Conservation (phyloP, 2,329 filamentous ascomycete genomes). For the Capronia americana region DNA sequence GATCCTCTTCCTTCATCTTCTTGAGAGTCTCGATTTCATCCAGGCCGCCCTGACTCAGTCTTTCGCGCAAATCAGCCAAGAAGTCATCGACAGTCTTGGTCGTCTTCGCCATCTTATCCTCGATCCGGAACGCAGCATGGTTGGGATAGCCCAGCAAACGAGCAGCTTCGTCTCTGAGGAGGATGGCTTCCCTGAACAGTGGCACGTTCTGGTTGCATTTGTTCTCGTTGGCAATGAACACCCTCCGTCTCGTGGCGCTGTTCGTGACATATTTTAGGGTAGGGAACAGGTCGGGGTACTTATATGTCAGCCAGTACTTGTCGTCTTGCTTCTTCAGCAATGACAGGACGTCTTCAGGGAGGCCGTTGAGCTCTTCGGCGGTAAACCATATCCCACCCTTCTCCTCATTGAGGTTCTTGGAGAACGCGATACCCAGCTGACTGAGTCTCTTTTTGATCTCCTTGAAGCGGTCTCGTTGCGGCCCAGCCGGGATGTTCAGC, state of each 20-base stretch:
- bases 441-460: conserved; percentile 59
- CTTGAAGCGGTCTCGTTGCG: conserved; percentile 58
- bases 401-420: conserved; percentile 60
- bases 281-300: conserved; percentile 58
- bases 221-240: conserved; percentile 58
- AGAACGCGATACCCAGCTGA: conserved; percentile 56
- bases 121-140: conserved; percentile 59
- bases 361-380: conserved; percentile 54
- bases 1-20: conserved; percentile 57
- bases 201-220: conserved; percentile 60
- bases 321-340: conserved; percentile 55
- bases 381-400: conserved; percentile 60
- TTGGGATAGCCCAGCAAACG: conserved; percentile 58
- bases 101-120: conserved; percentile 62
- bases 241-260: conserved; percentile 51
- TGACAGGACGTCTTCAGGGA: conserved; percentile 57
- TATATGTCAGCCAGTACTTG: conserved; percentile 58
- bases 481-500: conserved; percentile 54
- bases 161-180: conserved; percentile 59
- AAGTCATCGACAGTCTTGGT: conserved; percentile 60
- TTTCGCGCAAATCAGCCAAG: conserved; percentile 52
- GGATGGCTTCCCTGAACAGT: conserved; percentile 56
- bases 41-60: conserved; percentile 53
- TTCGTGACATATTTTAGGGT: conserved; percentile 58
- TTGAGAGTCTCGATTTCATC: conserved; percentile 54